Evolutionary conservation across 140 eudicot species (phyloP), one percentile per base, ranked within the genome.

Genomic region (Cichorium intybus): DNA sequence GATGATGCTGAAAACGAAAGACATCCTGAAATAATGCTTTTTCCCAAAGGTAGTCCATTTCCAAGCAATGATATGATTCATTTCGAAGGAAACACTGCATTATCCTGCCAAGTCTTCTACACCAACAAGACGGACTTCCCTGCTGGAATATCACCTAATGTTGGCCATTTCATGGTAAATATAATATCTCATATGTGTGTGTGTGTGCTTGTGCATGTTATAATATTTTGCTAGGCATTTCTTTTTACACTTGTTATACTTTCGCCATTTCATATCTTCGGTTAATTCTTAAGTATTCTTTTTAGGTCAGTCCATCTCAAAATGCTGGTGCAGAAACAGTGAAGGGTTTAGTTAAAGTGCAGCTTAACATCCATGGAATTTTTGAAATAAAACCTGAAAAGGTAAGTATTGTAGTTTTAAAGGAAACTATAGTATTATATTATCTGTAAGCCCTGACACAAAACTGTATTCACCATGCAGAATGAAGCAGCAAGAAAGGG

Each of bases 21-120:
- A n/a, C 48, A 49, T 14, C 65, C 72, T 33, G 82, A 75, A 56
- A 35, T 75, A 17, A 37, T 10, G 27, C 37, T 84, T 63, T 85
- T 84, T 76, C 81, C 77, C 10, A 85, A 79, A 80, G 90, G 95
- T 52, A 78, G 71, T 72, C 70, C 77, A 60, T 70, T 91, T 62
- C 97, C 97, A 47, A 78, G 84, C 6, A 21, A 45, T n/a, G 68
- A 57, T 65, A 54, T 33, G 41, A 49, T 82, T 39, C 43, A 73
- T 5, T 37, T 71, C 72, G 39, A 34, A 10, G 66, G 76, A 64
- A 68, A 65, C 24, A 43, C 46, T 31, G 28, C 72, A 27, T 74
- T 78, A 53, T 66, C 24, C 17, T 0, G 87, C 66, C 84, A 76
- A 58, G 75, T 86, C 49, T 79, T 60, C 48, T 90, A 87, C 49